phyloP scores from a whole-genome alignment of 2,329 filamentous ascomycete species.

The Aspergillus ruber region DNA sequence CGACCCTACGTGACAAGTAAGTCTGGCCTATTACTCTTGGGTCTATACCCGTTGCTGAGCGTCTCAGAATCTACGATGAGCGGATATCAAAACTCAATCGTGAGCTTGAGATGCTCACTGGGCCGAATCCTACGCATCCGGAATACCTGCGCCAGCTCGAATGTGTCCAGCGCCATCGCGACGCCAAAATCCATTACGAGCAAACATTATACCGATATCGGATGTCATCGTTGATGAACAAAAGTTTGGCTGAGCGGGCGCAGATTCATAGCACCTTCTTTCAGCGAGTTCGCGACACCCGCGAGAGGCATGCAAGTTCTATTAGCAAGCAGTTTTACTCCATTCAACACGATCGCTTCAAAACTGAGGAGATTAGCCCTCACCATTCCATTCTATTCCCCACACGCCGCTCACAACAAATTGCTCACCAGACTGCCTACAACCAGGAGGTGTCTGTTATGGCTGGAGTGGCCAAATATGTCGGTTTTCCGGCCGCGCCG shows the following conservation, averaged over 20 bases:
- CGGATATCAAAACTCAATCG: slow-evolving; percentile 72
- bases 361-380: slow-evolving; percentile 67
- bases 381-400: slow-evolving; percentile 80
- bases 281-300: slow-evolving; percentile 74
- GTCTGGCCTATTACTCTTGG: slow-evolving; percentile 5
- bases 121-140: slow-evolving; percentile 65
- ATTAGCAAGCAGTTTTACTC: slow-evolving; percentile 89
- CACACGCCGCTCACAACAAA: slow-evolving; percentile 66
- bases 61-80: slow-evolving; percentile 73
- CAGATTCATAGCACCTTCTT: slow-evolving; percentile 88
- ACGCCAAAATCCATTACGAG: slow-evolving; percentile 72
- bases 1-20: slow-evolving; percentile 64
- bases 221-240: slow-evolving; percentile 63
- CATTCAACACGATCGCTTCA: slow-evolving; percentile 81
- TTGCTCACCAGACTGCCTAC: slow-evolving; percentile 81
- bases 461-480: slow-evolving; percentile 85
- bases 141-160: slow-evolving; percentile 87
- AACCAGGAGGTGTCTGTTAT: slow-evolving; percentile 91
- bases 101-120: slow-evolving; percentile 55
- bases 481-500: slow-evolving; percentile 94
- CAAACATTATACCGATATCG: slow-evolving; percentile 68
- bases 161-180: slow-evolving; percentile 73
- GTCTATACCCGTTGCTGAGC: background rate
- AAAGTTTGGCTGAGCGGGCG: slow-evolving; percentile 72
- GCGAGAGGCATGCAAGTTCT: slow-evolving; percentile 71